These are phyloP conservation scores for Schizophyllum commune DNA, from an alignment of 1,284 basidiomycete species.

Conservation along the genomic window DNA sequence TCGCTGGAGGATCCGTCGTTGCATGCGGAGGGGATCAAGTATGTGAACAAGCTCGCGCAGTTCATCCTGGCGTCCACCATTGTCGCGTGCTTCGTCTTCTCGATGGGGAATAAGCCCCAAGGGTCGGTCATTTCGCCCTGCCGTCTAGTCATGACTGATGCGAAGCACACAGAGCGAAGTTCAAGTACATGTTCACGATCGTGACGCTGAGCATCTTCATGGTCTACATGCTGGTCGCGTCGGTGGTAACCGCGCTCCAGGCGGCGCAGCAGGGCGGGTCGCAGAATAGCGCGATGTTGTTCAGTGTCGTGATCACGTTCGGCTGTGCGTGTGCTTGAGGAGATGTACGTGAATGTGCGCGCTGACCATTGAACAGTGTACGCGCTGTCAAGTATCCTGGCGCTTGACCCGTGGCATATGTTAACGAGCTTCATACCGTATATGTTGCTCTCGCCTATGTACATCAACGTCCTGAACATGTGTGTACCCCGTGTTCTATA, in stretches of 20 bases:
- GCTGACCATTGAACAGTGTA: constrained; percentile 47
- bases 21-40: constrained; percentile 58
- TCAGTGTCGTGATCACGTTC: constrained; percentile 82
- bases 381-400: constrained; percentile 71
- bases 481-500: constrained; percentile 37
- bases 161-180: constrained; percentile 50
- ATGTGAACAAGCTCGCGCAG: constrained; percentile 79
- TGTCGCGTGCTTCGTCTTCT: constrained; percentile 87
- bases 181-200: constrained; percentile 82
- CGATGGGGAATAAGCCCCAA: constrained; percentile 94
- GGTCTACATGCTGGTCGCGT: constrained; percentile 73
- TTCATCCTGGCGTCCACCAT: constrained; percentile 83
- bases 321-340: constrained; percentile 44
- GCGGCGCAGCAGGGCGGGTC: constrained; percentile 58
- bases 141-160: not conserved
- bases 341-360: not conserved
- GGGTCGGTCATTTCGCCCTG: constrained; percentile 41
- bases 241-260: constrained; percentile 67
- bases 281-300: constrained; percentile 70
- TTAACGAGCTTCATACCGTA: constrained; percentile 89
- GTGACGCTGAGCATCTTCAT: constrained; percentile 76
- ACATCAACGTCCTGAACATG: constrained; percentile 84
- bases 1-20: constrained; percentile 79
- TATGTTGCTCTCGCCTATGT: constrained; percentile 81
- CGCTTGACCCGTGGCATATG: constrained; percentile 92